Percentiles rank a stretch among this genome's conserved stretches.
These are phyloP conservation scores for Phyllosticta paracitricarpa DNA, from an alignment of 2,329 filamentous ascomycete genomes.

Conservation along the genomic window DNA sequence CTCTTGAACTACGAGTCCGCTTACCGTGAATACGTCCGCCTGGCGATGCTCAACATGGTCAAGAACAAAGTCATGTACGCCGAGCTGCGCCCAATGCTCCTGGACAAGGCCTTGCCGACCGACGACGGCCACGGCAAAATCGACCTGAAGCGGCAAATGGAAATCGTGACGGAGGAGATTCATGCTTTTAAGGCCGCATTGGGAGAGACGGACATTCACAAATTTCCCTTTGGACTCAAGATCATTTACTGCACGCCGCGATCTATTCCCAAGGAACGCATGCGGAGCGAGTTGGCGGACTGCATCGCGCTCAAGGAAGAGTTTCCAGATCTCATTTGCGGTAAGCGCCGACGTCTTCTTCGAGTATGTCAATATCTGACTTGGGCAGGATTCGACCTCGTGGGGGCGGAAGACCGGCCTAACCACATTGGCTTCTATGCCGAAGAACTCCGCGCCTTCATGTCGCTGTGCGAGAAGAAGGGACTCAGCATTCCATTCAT, in stretches of 20 bases:
- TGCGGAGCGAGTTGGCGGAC: constrained; percentile 47
- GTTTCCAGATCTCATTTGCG: constrained; percentile 53
- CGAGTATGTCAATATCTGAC: background rate
- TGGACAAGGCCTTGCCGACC: constrained; percentile 52
- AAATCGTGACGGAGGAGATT: constrained; percentile 47
- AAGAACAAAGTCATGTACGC: constrained; percentile 60
- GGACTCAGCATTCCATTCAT: constrained; percentile 57
- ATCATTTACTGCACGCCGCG: constrained; percentile 63
- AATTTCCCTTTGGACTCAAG: constrained; percentile 54
- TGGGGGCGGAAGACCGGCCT: constrained; percentile 54
- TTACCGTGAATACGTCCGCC: constrained; percentile 50
- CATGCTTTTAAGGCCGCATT: constrained; percentile 36
- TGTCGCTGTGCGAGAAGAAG: constrained; percentile 38
- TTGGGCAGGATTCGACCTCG: constrained; percentile 53
- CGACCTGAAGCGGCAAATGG: constrained; percentile 50
- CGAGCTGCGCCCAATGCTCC: constrained; percentile 60
- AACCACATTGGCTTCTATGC: constrained; percentile 51
- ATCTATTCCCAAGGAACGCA: constrained; percentile 41
- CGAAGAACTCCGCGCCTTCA: constrained; percentile 49
- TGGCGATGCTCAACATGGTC: constrained; percentile 52
- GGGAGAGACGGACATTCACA: constrained; percentile 26
- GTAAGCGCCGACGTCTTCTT: constrained; percentile 27
- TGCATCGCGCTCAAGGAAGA: constrained; percentile 50
- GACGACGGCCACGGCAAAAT: constrained; percentile 46
- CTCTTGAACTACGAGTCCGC: constrained; percentile 57